These are phyloP conservation scores for Beauveria medogensis DNA, from an alignment of 2,329 filamentous ascomycete species.

Conservation along the genomic window DNA sequence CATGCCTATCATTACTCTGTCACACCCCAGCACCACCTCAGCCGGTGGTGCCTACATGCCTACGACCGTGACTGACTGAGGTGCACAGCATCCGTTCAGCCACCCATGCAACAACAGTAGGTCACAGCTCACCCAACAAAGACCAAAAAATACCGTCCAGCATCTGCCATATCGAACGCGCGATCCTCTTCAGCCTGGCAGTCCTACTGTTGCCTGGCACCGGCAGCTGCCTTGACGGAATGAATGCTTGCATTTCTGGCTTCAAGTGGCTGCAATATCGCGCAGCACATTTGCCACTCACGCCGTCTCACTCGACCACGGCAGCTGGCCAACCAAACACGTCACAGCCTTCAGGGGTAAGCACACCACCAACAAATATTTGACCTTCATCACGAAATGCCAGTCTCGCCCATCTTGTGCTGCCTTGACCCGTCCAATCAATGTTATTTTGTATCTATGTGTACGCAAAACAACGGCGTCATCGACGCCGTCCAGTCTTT, in stretches of 20 bases:
- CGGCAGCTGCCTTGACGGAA: background rate
- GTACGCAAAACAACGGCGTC: background rate
- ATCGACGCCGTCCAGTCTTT: background rate
- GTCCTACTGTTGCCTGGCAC: background rate
- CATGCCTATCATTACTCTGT: background rate
- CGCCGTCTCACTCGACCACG: background rate
- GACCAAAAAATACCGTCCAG: background rate
- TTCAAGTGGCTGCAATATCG: background rate
- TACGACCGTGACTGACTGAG: background rate
- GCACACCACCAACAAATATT: background rate
- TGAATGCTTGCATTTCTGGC: background rate
- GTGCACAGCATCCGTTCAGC: background rate
- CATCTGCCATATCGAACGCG: background rate
- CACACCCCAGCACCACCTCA: background rate
- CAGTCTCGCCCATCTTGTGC: background rate
- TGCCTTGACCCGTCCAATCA: background rate
- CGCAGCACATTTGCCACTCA: constrained; percentile 9
- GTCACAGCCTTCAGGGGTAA: constrained; percentile 9
- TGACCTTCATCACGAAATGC: background rate
- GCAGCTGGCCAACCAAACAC: background rate
- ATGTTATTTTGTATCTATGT: constrained; percentile 5
- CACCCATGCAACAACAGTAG: background rate
- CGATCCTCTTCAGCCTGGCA: background rate
- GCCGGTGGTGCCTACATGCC: background rate
- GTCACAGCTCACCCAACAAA: background rate